Base-by-base conservation (phyloP, 495 filamentous ascomycete genomes). In the Choiromyces venosus region DNA sequence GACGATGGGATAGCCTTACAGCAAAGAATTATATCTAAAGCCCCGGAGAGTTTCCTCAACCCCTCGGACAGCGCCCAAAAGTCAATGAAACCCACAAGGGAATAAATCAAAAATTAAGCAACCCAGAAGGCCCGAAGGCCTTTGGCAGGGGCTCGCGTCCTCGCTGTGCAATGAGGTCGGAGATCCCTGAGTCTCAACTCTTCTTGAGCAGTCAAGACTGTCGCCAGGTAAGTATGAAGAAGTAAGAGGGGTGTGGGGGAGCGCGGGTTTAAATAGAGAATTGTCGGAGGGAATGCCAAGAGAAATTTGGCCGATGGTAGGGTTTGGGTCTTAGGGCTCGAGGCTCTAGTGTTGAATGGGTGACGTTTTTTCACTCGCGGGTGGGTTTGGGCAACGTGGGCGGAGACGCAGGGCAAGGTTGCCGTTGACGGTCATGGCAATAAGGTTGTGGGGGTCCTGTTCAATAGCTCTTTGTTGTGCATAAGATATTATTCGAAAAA, bases 71-170 rank as follows among this genome's bases (percentile, higher is more conserved):
- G 25, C 25, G 52, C 52, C 52, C 52, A 61, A 61, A 61, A 61
- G 52, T 33, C 52, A 14, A 61, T 61, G 52, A 61, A 61, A 61
- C 52, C 52, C 52, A 33, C 12, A 10, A 33, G 52, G 56, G 65
- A 14, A 18, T 52, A 72, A 77, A 72, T 39, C 73, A 77, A 77
- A 77, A 77, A 76, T 76, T 76, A 69, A 77, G 75, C 73, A 77
- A 76, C 75, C 74, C 75, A 77, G 74, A 76, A 77, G 74, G 66
- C 74, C 74, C 75, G 73, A 76, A 69, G 68, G 40, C 75, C 73
- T 76, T 76, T 76, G 75, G 75, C 75, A 76, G 75, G 71, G 71
- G 73, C 73, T 76, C 75, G 75, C 52, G 68, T 74, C 75, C 73
- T 76, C 75, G 68, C 46, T 76, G 75, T 76, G 75, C 75, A 69